Evolutionary conservation across 2,329 filamentous ascomycete species (phyloP), one percentile per base, ranked within the genome.

Genomic region (Escovopsis sp.): DNA sequence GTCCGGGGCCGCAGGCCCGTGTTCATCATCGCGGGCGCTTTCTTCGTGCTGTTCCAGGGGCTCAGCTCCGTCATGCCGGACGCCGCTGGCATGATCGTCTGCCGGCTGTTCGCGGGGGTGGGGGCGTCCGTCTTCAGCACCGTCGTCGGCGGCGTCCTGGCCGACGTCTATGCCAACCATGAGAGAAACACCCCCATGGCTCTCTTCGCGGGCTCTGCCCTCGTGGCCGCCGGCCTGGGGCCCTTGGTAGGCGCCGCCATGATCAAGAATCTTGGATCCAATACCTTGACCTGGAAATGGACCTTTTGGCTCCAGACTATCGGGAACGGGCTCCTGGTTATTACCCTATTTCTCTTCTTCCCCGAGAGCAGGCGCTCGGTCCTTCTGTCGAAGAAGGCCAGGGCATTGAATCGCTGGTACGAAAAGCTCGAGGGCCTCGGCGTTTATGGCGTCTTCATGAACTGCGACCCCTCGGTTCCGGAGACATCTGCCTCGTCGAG

Each of bases 91-190:
- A 82, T 94, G 72, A 58, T 94, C 1, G 61, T 87, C 2, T 74
- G 79, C 0, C 74, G 88, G 1, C 83, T 94, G 55, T 69, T 91
- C 37, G 72, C 78, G 9, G 88, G 88, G 1, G 75, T 78, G n/a
- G 84, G 83, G 7, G 80, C 76, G 6, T 86, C 79, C 39, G 78
- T 71, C 0, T 94, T 93, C 55, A 86, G 81, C 36, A 91, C 85
- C 16, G 88, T 94, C 71, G 81, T 94, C 0, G 88, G 88, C n/a
- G 88, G 88, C 4, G 83, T 95, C 4, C 81, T 95, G 34, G 81
- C 82, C 39, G 88, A 95, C 54, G 74, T 94, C 44, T 94, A 87
- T 63, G 74, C 80, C 38, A 76, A 84, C 9, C 65, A 83, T 45
- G 79, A 84, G 36, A 71, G 89, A 30, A 94, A 95, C 52, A 86